Percentiles rank a stretch among this genome's conserved stretches.
These are phyloP conservation scores for Vitis hybrid DNA, from an alignment of 177 flowering plant genomes.

Conservation along the genomic window DNA sequence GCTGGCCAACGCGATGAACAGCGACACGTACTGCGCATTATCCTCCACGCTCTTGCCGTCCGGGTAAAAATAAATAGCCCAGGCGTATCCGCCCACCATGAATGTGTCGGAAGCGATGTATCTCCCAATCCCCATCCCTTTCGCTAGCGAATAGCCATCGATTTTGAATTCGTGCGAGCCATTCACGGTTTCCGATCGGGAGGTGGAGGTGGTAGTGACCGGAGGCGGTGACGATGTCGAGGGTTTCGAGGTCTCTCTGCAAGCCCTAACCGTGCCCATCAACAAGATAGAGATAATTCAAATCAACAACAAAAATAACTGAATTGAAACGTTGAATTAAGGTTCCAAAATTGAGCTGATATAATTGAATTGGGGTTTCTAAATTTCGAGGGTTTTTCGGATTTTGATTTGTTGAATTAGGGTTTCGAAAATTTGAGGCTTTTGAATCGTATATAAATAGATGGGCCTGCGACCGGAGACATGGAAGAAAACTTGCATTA, in stretches of 20 bases:
- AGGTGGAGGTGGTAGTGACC: slow-evolving; percentile 21
- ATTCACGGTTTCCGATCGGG: slow-evolving; percentile 29
- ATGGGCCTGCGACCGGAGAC: too few species aligned
- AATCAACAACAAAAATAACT: neutral
- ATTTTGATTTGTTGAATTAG: too few species aligned
- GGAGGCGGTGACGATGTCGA: slow-evolving; percentile 4
- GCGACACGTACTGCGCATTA: slow-evolving; percentile 26
- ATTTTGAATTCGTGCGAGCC: slow-evolving; percentile 35
- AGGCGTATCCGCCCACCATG: slow-evolving; percentile 31
- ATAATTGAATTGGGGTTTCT: neutral
- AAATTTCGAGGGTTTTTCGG: too few species aligned
- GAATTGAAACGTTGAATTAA: neutral
- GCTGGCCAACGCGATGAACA: slow-evolving; percentile 34
- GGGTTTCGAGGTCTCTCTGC: slow-evolving; percentile 8
- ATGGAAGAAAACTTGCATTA: too few species aligned
- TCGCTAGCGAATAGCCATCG: slow-evolving; percentile 29
- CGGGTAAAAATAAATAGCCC: slow-evolving; percentile 39
- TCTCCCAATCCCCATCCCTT: slow-evolving; percentile 36
- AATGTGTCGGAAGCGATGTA: slow-evolving; percentile 33
- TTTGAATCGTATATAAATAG: too few species aligned
- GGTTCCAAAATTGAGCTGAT: too few species aligned
- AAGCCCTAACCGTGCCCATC: slow-evolving; percentile 21
- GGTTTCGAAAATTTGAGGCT: too few species aligned
- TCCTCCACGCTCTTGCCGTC: slow-evolving; percentile 38
- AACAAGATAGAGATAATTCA: slow-evolving; percentile 4